Base-by-base conservation (phyloP, 2,329 filamentous ascomycete genomes). In the Aspergillus pseudoglaucus region DNA sequence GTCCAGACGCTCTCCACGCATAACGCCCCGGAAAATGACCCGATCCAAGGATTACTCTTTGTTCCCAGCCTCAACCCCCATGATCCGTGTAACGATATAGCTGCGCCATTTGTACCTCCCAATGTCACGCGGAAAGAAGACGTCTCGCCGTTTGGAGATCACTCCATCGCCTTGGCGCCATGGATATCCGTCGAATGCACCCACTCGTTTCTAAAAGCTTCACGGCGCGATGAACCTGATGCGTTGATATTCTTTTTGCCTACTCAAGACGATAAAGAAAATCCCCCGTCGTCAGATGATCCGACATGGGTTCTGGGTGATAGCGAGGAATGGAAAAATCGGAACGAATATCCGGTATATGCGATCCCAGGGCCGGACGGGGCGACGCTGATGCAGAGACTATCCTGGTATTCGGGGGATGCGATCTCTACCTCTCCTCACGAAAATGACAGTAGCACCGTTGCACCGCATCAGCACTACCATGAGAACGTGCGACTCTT, bases 181-280 rank as follows among this genome's bases (percentile, higher is more conserved):
- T 97, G 91, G 90, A 82, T 89, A 58, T 86, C 78, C 52, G 72
- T 77, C 6, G 72, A 81, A 22, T 98, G 91, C 63, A 86, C 88
- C 10, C 69, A 77, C 47, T 79, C 84, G 40, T 95, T 89, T 63
- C 76, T 97, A 42, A 69, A 76, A 15, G 71, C 74, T 10, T 78
- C 78, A 2, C 75, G 80, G 17, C 78, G 80, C n/a, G 80, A 84
- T 55, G 77, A 80, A 20, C 75, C 85, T 8, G 77, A 81, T 38
- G 78, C 70, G 17, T 74, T 82, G 46, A 51, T 84, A n/a, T 79
- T 82, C 54, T 84, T 76, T 55, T 65, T 75, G 25, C 73, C 75
- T 0, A 66, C 69, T 17, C 68, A 64, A 39, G 64, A 63, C 14
- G 57, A 65, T 10, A 78, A 78, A 3, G 71, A 69, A 3, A 77